Percentiles rank a stretch among this genome's conserved stretches.
Evolutionary conservation across 768 basidiomycete genomes (phyloP).

Genomic region (Leccinellum albellum): DNA sequence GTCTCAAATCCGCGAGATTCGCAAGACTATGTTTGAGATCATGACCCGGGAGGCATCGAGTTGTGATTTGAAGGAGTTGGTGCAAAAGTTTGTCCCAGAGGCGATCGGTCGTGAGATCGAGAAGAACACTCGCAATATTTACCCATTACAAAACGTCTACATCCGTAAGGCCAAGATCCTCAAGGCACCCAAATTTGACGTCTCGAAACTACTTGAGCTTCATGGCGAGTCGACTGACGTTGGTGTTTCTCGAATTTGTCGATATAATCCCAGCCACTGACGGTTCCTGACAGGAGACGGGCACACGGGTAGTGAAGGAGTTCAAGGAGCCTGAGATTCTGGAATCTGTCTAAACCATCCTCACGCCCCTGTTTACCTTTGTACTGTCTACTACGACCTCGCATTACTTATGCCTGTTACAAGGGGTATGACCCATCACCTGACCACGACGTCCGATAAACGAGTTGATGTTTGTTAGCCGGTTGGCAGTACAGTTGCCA

Average conservation of each 20-base stretch:
- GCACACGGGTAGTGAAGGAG: slow-evolving; percentile 89
- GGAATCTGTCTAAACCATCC: slow-evolving; percentile 73
- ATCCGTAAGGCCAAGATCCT: slow-evolving; percentile 99
- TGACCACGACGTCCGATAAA: neutral
- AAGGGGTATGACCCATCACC: slow-evolving; percentile 21
- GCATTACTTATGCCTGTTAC: slow-evolving; percentile 29
- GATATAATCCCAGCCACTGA: slow-evolving; percentile 2
- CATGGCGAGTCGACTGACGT: slow-evolving; percentile 95
- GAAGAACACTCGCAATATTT: slow-evolving; percentile 94
- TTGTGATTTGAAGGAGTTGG: slow-evolving; percentile 96
- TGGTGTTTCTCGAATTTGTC: slow-evolving; percentile 28
- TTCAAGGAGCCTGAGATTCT: slow-evolving; percentile 98
- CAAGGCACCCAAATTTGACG: slow-evolving; percentile 95
- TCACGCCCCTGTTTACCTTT: slow-evolving; percentile 33
- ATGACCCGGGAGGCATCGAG: slow-evolving; percentile 93
- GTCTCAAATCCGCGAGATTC: slow-evolving; percentile 92
- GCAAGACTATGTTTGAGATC: slow-evolving; percentile 99
- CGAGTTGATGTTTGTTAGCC: neutral
- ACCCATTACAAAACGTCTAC: slow-evolving; percentile 98
- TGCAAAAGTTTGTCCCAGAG: slow-evolving; percentile 99
- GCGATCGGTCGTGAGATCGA: slow-evolving; percentile 99
- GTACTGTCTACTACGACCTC: slow-evolving; percentile 36
- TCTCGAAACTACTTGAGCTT: slow-evolving; percentile 92
- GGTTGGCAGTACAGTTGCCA: neutral
- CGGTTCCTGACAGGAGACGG: slow-evolving; percentile 67